These are phyloP conservation scores for Inonotus obliquus DNA, from an alignment of 1,284 basidiomycete species.

Conservation along the genomic window DNA sequence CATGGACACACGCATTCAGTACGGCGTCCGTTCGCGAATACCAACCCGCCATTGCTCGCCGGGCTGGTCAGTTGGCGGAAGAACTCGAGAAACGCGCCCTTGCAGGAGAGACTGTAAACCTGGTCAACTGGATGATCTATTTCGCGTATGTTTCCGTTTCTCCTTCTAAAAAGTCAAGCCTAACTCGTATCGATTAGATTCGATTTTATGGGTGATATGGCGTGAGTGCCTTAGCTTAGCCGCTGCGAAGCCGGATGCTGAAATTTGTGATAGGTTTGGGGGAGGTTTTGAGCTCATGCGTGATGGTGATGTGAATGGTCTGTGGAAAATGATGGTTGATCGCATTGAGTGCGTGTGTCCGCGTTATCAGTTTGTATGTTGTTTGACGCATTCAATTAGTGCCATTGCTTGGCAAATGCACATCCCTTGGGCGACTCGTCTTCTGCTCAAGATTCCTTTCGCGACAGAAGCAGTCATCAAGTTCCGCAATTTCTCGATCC, in stretches of 20 bases:
- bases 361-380: background rate
- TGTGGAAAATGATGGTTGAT: slow-evolving; percentile 19
- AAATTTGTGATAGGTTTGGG: slow-evolving; percentile 26
- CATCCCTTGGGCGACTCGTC: slow-evolving; percentile 15
- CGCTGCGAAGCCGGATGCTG: background rate
- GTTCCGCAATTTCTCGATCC: slow-evolving; percentile 13
- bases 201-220: slow-evolving; percentile 38
- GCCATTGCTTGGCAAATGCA: slow-evolving; percentile 14
- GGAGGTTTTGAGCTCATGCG: slow-evolving; percentile 29
- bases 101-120: slow-evolving; percentile 23
- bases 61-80: slow-evolving; percentile 32
- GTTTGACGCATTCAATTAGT: background rate
- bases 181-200: slow-evolving; percentile 33
- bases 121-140: slow-evolving; percentile 33
- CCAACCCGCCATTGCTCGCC: slow-evolving; percentile 30
- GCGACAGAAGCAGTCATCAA: slow-evolving; percentile 10
- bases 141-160: slow-evolving; percentile 22
- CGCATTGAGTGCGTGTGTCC: slow-evolving; percentile 12
- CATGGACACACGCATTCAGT: slow-evolving; percentile 41
- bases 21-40: slow-evolving; percentile 37
- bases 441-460: slow-evolving; percentile 12
- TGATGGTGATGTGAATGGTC: slow-evolving; percentile 21
- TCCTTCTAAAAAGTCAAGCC: slow-evolving; percentile 30
- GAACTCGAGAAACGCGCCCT: slow-evolving; percentile 22
- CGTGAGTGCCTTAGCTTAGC: slow-evolving; percentile 19